Percentiles rank a stretch among this genome's conserved stretches.
phyloP scores from a whole-genome alignment of 2,329 filamentous ascomycete species.

The Claviceps paspali region DNA sequence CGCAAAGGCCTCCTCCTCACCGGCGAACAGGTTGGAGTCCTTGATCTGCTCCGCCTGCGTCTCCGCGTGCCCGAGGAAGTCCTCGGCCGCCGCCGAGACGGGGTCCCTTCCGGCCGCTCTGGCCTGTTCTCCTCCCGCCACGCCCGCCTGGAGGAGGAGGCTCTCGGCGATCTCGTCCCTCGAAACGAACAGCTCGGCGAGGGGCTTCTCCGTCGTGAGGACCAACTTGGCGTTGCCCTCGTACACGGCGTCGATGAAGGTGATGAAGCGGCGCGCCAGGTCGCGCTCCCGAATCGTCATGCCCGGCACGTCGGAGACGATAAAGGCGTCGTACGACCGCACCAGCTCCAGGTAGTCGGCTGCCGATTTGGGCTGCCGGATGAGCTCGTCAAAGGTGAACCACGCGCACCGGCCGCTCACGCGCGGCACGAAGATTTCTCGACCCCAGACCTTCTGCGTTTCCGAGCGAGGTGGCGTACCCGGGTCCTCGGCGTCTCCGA shows the following conservation, averaged over 20 bases:
- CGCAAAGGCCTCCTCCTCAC: constrained; percentile 92
- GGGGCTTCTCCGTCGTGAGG: constrained; percentile 72
- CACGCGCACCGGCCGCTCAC: constrained; percentile 78
- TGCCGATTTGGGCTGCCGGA: constrained; percentile 74
- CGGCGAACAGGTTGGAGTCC: constrained; percentile 73
- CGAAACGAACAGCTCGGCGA: constrained; percentile 75
- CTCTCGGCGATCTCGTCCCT: constrained; percentile 48
- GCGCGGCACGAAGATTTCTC: constrained; percentile 72
- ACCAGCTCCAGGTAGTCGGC: constrained; percentile 92
- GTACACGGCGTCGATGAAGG: constrained; percentile 93
- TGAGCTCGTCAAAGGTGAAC: constrained; percentile 88
- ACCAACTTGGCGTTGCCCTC: constrained; percentile 89
- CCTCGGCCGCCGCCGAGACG: constrained; percentile 26
- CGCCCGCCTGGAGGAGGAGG: constrained; percentile 26
- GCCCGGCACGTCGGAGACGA: constrained; percentile 78
- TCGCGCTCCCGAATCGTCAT: constrained; percentile 84
- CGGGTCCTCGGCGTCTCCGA: constrained; percentile 53
- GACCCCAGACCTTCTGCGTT: constrained; percentile 78
- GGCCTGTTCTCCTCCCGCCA: too few relatives aligned
- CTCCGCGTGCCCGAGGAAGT: constrained; percentile 80
- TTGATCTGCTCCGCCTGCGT: constrained; percentile 76
- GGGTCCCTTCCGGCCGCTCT: constrained; percentile 7
- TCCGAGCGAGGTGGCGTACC: constrained; percentile 53
- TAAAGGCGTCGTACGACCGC: constrained; percentile 78
- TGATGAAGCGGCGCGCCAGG: constrained; percentile 85